phyloP scores from a whole-genome alignment of 257 asterid genomes.

The Plectranthus barbatus region DNA sequence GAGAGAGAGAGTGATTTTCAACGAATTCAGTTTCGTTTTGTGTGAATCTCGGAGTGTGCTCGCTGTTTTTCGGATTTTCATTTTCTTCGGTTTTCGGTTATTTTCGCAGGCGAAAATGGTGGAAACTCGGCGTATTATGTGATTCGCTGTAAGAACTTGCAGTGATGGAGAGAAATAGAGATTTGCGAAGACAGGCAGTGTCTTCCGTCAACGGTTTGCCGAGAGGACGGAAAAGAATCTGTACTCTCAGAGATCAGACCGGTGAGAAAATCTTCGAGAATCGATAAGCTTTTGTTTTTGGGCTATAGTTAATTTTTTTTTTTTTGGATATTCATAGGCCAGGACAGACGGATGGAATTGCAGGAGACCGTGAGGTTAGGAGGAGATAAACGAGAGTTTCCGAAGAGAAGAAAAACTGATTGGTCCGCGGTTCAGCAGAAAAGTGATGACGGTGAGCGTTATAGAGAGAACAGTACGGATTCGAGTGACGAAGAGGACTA shows the following conservation, averaged over 20 bases:
- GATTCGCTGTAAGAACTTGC: constrained; percentile 8
- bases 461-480: constrained; percentile 27
- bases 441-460: constrained; percentile 28
- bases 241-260: constrained; percentile 29
- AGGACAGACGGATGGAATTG: constrained; percentile 32
- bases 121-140: constrained; percentile 23
- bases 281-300: neutral
- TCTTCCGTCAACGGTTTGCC: constrained; percentile 24
- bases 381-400: constrained; percentile 33
- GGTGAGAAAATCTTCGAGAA: constrained; percentile 26
- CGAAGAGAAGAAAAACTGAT: constrained; percentile 38
- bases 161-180: constrained; percentile 36
- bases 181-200: constrained; percentile 17
- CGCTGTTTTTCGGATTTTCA: constrained; percentile 3
- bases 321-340: constrained; percentile 20
- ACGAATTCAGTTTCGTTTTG: constrained; percentile 25
- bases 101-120: constrained; percentile 22
- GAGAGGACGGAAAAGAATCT: constrained; percentile 35
- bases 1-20: constrained; percentile 13
- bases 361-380: constrained; percentile 36
- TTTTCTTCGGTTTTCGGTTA: neutral
- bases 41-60: constrained; percentile 25
- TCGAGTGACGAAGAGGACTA: constrained; percentile 34
- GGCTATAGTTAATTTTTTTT: neutral
- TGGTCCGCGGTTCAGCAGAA: constrained; percentile 22